phyloP scores from a whole-genome alignment of 73 alveolate species.

The Paramecium octaurelia region DNA sequence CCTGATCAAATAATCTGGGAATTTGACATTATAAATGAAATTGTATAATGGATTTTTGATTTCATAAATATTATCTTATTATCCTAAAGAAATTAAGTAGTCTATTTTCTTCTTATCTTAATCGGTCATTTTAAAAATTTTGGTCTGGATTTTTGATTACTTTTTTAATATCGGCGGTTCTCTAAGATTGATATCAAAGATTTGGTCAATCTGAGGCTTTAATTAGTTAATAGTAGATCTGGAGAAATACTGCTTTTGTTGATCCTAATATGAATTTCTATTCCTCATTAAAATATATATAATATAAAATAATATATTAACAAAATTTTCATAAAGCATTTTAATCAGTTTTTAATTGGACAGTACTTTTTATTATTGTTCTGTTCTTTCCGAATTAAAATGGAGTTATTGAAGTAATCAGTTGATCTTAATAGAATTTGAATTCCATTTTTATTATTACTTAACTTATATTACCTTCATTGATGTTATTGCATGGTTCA shows the following conservation, averaged over 20 bases:
- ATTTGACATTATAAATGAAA: background rate
- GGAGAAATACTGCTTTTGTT: background rate
- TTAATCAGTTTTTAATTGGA: background rate
- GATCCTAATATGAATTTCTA: background rate
- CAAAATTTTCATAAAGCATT: background rate
- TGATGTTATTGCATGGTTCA: too few relatives aligned
- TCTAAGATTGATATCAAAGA: background rate
- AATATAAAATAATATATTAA: too few relatives aligned
- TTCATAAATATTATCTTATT: background rate
- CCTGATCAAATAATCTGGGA: background rate
- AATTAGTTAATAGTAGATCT: background rate
- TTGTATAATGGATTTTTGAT: background rate
- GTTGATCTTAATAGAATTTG: background rate
- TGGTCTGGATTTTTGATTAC: background rate
- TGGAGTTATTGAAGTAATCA: background rate
- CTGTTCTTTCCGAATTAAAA: background rate
- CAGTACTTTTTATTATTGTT: background rate
- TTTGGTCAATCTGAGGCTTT: background rate
- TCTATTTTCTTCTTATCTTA: background rate
- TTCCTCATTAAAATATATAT: background rate
- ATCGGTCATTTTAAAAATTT: background rate
- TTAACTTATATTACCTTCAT: background rate
- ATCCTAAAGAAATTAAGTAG: background rate
- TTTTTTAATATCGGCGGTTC: background rate
- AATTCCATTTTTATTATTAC: background rate